Base-by-base conservation (phyloP, 306 rosid genomes). In the Dryas octopetala region DNA sequence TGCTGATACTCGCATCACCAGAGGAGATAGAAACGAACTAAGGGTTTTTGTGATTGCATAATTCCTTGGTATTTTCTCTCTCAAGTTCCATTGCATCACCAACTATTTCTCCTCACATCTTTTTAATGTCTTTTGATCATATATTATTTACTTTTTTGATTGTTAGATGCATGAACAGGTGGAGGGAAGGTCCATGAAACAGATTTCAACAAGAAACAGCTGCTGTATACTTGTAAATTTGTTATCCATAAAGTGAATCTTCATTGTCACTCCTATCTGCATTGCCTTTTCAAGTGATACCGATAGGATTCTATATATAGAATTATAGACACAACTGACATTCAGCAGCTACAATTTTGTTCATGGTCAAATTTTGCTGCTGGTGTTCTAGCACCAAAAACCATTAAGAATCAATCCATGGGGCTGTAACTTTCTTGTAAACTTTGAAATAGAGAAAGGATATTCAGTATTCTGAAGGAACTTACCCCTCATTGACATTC, bases 1-100 rank as follows among this genome's bases (percentile, higher is more conserved):
- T 45, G 12, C 73, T 0, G 91, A 85, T 59, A 91, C 85, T 48
- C 91, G 98, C 51, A 45, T 95, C 76, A 95, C 97, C 17, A 81
- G 97, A 81, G 97, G 98, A 82, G 97, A 95, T 57, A 87, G 89
- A 90, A 85, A 81, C 51, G 98, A 95, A 87, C 92, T 95, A 52
- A 87, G 98, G 84, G 92, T 95, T 66, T 95, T 95, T 83, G 98
- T 95, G 71, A 76, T 90, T 70, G 73, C 98, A 49, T 95, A 82
- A 86, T 76, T 45, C 55, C 72, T 59, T 66, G 74, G 47, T 61
- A 68, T 12, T 75, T 73, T 76, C 57, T 59, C 48, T 68, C 28
- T 38, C 26, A 45, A 26, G 52, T 32, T 43, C 53, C 72, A 55
- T 8, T 54, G 26, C 19, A 64, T 55, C 59, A 32, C 38, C 53